phyloP scores from a whole-genome alignment of 805 yeast species.

The Yamadazyma sp. region DNA sequence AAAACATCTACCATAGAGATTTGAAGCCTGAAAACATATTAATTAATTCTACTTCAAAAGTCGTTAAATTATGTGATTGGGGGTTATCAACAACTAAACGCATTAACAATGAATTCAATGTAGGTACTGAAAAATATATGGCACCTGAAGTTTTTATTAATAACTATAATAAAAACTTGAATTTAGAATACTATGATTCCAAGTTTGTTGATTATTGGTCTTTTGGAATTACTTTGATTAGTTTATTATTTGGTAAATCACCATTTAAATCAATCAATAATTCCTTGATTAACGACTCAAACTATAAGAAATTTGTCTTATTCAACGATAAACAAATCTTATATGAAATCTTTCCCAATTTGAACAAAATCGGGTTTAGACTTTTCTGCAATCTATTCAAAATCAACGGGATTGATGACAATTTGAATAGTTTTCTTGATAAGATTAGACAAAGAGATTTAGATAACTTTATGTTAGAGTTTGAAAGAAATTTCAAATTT shows the following conservation, averaged over 20 bases:
- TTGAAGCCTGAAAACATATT: constrained; percentile 72
- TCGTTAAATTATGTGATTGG: constrained; percentile 70
- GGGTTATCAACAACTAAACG: constrained; percentile 54
- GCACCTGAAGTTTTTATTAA: constrained; percentile 47
- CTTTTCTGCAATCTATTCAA: constrained; percentile 41
- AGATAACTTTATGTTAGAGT: constrained; percentile 27
- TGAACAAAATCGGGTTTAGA: constrained; percentile 30
- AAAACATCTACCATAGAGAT: constrained; percentile 66
- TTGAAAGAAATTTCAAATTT: constrained; percentile 24
- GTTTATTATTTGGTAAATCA: constrained; percentile 49
- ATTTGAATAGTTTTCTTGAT: constrained; percentile 16
- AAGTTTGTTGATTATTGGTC: constrained; percentile 54
- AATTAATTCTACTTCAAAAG: constrained; percentile 38
- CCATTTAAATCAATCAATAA: constrained; percentile 42
- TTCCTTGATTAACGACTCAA: constrained; percentile 32
- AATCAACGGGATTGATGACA: constrained; percentile 35
- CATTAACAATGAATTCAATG: constrained; percentile 31
- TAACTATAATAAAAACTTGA: constrained; percentile 14
- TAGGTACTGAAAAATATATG: constrained; percentile 61
- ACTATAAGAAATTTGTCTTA: constrained; percentile 42
- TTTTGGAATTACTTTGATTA: constrained; percentile 48
- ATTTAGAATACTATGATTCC: constrained; percentile 37
- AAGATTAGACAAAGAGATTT: constrained; percentile 33
- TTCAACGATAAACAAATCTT: constrained; percentile 37
- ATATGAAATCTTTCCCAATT: constrained; percentile 48